A percentile compares a stretch with the other conserved stretches of the same genome.
Evolutionary conservation across 2,329 filamentous ascomycete genomes (phyloP).

Genomic region (Fusarium chaquense): DNA sequence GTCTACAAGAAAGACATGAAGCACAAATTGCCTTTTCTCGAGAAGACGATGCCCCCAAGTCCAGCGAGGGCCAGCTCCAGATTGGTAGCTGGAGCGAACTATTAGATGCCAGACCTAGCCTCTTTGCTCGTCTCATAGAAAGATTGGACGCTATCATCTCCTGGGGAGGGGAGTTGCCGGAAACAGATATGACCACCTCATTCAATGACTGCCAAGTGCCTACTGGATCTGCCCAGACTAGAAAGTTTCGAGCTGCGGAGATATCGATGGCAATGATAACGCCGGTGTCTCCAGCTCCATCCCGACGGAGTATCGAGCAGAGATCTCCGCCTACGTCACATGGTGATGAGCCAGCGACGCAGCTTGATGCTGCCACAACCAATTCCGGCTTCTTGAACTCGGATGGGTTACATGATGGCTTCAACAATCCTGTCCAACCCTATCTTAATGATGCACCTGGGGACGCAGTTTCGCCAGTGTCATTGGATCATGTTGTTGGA

Average conservation of each 20-base stretch:
- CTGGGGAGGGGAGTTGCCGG: not conserved
- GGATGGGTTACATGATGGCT: not conserved
- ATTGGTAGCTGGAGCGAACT: not conserved
- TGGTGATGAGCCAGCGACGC: not conserved
- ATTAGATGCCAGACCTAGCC: not conserved
- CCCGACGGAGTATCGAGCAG: not conserved
- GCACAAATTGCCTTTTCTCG: not conserved
- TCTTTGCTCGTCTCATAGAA: not conserved
- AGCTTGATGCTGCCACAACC: not conserved
- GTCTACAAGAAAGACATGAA: not conserved
- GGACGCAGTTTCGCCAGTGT: not conserved
- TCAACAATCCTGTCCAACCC: not conserved
- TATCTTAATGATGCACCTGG: not conserved
- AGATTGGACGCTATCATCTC: not conserved
- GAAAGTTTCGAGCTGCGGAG: not conserved
- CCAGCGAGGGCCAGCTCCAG: not conserved
- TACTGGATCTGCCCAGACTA: not conserved
- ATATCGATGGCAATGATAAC: not conserved
- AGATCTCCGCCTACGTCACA: not conserved
- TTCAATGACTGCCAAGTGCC: not conserved
- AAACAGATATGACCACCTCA: not conserved
- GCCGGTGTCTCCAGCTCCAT: not conserved
- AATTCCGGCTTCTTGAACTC: not conserved
- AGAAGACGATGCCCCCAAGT: not conserved
- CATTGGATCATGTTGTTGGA: not conserved